Evolutionary conservation across 495 filamentous ascomycete genomes (phyloP).

Genomic region (Penicillium malachiteum): DNA sequence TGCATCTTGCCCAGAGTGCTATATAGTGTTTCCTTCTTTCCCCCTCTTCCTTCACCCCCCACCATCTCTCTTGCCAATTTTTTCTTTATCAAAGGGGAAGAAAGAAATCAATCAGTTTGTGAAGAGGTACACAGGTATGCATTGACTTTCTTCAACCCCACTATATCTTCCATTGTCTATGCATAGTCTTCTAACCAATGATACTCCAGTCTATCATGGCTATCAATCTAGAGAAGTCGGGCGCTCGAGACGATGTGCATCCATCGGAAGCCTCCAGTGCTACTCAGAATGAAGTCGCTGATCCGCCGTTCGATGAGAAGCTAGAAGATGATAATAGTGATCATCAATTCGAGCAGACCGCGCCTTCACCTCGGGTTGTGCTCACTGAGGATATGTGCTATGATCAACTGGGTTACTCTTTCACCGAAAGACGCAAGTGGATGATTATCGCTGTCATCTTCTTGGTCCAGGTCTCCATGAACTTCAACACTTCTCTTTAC

Average conservation of each 20-base stretch:
- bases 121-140: no score
- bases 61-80: constrained; percentile 5
- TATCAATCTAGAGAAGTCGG: constrained; percentile 19
- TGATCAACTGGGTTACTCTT: constrained; percentile 55
- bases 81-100: not conserved
- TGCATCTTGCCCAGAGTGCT: no score
- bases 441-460: constrained; percentile 60
- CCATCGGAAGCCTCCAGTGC: constrained; percentile 38
- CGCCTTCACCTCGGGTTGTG: constrained; percentile 36
- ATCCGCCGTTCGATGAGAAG: constrained; percentile 27
- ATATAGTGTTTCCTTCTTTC: constrained; percentile 4
- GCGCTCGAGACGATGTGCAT: constrained; percentile 28
- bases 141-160: no score
- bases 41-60: constrained; percentile 1
- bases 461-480: constrained; percentile 77
- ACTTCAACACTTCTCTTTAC: constrained; percentile 78
- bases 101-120: no score
- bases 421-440: constrained; percentile 55
- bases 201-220: not conserved
- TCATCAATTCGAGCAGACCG: constrained; percentile 31
- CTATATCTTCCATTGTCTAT: no score
- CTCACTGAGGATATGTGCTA: constrained; percentile 59
- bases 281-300: constrained; percentile 31
- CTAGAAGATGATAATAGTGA: constrained; percentile 8
- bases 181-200: not conserved